Percentiles rank a stretch among this genome's conserved stretches.
Evolutionary conservation across 192 early-diverging fungal species (phyloP).

Genomic region (Cladochytrium replicatum): DNA sequence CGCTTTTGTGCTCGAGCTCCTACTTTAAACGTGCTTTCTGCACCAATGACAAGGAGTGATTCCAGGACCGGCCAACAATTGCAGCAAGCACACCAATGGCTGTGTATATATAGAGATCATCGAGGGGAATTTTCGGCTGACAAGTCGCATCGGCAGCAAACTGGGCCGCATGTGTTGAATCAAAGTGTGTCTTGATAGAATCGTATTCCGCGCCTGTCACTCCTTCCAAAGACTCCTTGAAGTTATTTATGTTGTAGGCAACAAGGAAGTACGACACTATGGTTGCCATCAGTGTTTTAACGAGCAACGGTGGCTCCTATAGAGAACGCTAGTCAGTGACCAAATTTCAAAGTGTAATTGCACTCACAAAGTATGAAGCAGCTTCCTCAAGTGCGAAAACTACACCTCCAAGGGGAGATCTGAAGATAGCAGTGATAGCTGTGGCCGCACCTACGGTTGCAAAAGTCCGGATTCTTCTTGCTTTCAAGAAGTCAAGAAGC

Average conservation of each 20-base stretch:
- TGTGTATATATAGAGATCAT: conserved; percentile 16
- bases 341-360: too few species aligned
- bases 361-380: conserved; percentile 24
- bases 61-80: conserved; percentile 20
- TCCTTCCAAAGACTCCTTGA: too few species aligned
- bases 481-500: conserved; percentile 17
- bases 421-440: conserved; percentile 25
- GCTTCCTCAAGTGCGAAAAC: conserved; percentile 33
- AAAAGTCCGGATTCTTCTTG: conserved; percentile 20
- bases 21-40: conserved; percentile 21
- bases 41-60: conserved; percentile 11
- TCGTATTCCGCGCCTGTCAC: too few species aligned
- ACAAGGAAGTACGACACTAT: conserved; percentile 22
- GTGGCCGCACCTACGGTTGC: conserved; percentile 26
- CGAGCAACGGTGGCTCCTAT: conserved; percentile 18
- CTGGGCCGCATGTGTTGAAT: too few species aligned
- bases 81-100: conserved; percentile 15
- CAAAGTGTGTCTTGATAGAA: too few species aligned
- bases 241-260: too few species aligned
- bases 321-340: too few species aligned
- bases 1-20: neutral
- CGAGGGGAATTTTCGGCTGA: neutral
- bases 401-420: conserved; percentile 24
- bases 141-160: conserved; percentile 12
- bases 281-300: conserved; percentile 18